These are phyloP conservation scores for Russula earlei DNA, from an alignment of 768 basidiomycete species.

Conservation along the genomic window DNA sequence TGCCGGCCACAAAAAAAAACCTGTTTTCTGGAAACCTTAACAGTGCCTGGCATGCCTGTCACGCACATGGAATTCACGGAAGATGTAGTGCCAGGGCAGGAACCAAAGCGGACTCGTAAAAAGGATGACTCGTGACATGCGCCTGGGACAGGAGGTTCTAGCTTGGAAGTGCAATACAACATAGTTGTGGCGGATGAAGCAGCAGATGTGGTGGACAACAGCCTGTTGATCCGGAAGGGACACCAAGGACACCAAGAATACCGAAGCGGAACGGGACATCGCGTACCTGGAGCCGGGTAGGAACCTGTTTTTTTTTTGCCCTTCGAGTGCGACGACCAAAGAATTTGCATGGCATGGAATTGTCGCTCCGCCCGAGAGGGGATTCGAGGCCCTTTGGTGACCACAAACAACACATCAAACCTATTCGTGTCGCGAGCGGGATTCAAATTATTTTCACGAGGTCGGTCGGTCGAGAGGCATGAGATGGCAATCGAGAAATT, in stretches of 20 bases:
- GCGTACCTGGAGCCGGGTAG: background rate
- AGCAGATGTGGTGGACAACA: background rate
- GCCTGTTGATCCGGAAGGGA: conserved; percentile 9
- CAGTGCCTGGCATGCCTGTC: conserved; percentile 11
- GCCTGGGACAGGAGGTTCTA: background rate
- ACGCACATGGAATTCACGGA: background rate
- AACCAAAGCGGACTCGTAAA: background rate
- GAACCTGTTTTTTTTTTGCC: background rate
- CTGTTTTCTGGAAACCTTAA: background rate
- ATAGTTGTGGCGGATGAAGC: too few species aligned
- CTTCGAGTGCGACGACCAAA: background rate
- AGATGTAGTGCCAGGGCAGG: background rate
- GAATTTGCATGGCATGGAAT: background rate
- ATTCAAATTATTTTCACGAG: background rate
- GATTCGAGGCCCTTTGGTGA: too few species aligned
- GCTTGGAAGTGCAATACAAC: too few species aligned
- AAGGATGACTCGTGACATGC: background rate
- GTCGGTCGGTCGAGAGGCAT: background rate
- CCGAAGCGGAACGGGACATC: conserved; percentile 1
- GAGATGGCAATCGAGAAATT: background rate
- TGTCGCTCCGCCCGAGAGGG: background rate
- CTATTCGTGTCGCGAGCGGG: background rate
- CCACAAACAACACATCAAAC: background rate
- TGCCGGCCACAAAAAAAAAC: too few species aligned
- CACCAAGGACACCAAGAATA: background rate